Evolutionary conservation across 306 rosid genomes (phyloP), one percentile per base, ranked within the genome.

Genomic region (Quercus robur): DNA sequence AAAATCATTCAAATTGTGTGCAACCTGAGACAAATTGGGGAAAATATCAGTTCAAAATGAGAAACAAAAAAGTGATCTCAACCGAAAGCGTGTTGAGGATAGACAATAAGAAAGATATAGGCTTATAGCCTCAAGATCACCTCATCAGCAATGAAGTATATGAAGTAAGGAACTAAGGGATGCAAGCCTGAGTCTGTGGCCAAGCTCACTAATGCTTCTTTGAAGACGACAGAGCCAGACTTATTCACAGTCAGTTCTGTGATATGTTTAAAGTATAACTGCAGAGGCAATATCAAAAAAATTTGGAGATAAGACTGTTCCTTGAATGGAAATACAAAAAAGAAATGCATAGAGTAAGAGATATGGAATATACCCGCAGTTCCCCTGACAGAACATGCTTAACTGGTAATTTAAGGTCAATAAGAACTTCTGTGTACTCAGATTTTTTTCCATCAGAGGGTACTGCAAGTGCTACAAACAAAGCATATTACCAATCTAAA

Each of bases 181-280:
- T 92, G 97, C 81, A 94, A 91, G 74, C 97, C 99, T 9, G 95
- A 87, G 82, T 94, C 95, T 6, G 90, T 85, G 67, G 95, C 84
- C 89, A 94, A 77, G 90, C 97, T 93, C 83, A 89, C 56, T 85
- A 94, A 71, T 15, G 90, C 97, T 87, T 89, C 83, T 84, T 89
- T 87, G 20, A 93, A 86, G 71, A 89, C 81, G 81, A 71, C 63
- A 63, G 97, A 91, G 26, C 88, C 81, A 77, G 95, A 86, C 87
- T 86, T 94, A 66, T 86, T 87, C 74, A 88, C 64, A 73, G 88
- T 78, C 78, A 94, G 79, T 44, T 81, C 90, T 17, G 78, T 94
- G 79, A 93, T 85, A 86, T 94, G 93, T 38, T 86, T 91, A 41
- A 84, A 94, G 90, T 91, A 94, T 67, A 92, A 92, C 99, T 93